A percentile compares a stretch with the other conserved stretches of the same genome.
Conservation (phyloP, 2,329 filamentous ascomycete genomes). For the Fusarium cicatricum region DNA sequence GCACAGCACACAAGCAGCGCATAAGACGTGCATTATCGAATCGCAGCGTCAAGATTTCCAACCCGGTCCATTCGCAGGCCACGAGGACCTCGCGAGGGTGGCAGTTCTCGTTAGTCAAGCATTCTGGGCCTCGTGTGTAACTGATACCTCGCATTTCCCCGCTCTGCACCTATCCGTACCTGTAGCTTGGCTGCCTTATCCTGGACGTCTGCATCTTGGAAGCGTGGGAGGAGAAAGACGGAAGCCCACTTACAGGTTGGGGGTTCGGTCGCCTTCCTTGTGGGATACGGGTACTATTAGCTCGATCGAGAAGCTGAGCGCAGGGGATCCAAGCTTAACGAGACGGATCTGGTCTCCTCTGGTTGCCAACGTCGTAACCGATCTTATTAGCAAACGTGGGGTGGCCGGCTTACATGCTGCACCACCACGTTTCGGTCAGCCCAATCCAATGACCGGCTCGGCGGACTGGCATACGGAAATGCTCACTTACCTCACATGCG, state of each 20-base stretch:
- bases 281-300: slow-evolving; percentile 1
- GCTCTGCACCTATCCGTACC: slow-evolving; percentile 1
- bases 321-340: background rate
- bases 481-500: too few species aligned
- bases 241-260: slow-evolving; percentile 19
- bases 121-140: slow-evolving; percentile 29
- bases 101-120: slow-evolving; percentile 34
- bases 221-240: slow-evolving; percentile 8
- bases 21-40: slow-evolving; percentile 22
- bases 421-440: slow-evolving; percentile 2
- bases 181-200: background rate
- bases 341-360: background rate
- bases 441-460: background rate
- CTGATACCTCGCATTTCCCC: slow-evolving; percentile 14
- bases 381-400: slow-evolving; percentile 9
- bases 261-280: slow-evolving; percentile 3
- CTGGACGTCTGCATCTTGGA: background rate
- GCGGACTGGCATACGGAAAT: background rate
- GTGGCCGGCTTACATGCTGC: slow-evolving; percentile 1
- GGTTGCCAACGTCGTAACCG: slow-evolving; percentile 2
- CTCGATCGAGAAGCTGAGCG: slow-evolving; percentile 17
- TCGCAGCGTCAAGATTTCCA: background rate
- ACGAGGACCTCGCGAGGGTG: slow-evolving; percentile 1
- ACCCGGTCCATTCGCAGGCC: slow-evolving; percentile 1
- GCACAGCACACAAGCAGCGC: slow-evolving; percentile 30